These are phyloP conservation scores for Medicago arabica DNA, from an alignment of 306 rosid genomes.

Conservation along the genomic window DNA sequence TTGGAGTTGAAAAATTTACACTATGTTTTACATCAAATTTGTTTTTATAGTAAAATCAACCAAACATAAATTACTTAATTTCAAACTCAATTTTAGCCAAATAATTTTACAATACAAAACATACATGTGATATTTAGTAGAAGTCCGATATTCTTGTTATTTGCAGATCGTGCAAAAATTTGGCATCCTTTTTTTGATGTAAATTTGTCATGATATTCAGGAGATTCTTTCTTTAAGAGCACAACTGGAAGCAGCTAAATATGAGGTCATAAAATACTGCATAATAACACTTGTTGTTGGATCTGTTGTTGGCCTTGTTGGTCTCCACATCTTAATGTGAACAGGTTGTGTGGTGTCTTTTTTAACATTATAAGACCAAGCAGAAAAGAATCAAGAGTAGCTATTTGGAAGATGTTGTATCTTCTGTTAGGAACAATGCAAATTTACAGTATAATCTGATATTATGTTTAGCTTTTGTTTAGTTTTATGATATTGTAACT, in stretches of 20 bases:
- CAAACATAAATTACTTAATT: not conserved
- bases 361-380: slow-evolving; percentile 21
- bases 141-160: not conserved
- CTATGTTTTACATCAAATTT: not conserved
- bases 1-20: not conserved
- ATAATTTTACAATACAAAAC: not conserved
- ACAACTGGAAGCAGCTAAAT: slow-evolving; percentile 93
- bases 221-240: no score
- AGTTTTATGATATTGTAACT: no score
- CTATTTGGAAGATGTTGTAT: slow-evolving; percentile 40
- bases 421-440: slow-evolving; percentile 14
- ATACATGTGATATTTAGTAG: not conserved
- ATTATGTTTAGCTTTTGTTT: no score
- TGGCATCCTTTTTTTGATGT: not conserved
- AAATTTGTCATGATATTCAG: slow-evolving; percentile 29
- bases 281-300: slow-evolving; percentile 92
- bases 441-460: slow-evolving; percentile 7
- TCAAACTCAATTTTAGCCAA: not conserved
- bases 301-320: slow-evolving; percentile 95
- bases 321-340: slow-evolving; percentile 77
- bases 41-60: not conserved
- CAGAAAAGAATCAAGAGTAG: slow-evolving; percentile 13
- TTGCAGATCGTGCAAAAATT: not conserved
- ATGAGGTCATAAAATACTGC: slow-evolving; percentile 95
- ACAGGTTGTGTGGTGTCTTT: slow-evolving; percentile 32